Percentiles rank a stretch among this genome's conserved stretches.
These are phyloP conservation scores for Verticillium dahliae DNA, from an alignment of 2,329 filamentous ascomycete genomes.

Conservation along the genomic window DNA sequence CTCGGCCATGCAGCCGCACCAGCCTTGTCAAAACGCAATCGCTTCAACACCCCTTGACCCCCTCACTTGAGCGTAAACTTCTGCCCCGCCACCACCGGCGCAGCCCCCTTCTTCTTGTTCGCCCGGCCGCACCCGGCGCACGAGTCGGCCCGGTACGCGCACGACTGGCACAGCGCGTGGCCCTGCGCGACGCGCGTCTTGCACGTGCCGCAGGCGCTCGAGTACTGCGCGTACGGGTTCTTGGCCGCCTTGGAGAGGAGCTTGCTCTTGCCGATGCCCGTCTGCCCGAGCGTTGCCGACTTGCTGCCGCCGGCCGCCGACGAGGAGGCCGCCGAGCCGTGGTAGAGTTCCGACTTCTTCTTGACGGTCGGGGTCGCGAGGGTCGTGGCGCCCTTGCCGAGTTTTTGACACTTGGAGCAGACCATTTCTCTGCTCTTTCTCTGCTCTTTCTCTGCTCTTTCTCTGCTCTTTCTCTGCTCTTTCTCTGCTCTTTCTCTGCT, in stretches of 20 bases:
- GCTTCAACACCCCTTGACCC: background rate
- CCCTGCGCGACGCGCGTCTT: constrained; percentile 59
- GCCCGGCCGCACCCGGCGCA: constrained; percentile 60
- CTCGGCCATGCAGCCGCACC: too few relatives aligned
- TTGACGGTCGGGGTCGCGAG: constrained; percentile 60
- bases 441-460: background rate
- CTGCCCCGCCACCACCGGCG: constrained; percentile 50
- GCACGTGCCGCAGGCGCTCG: constrained; percentile 53
- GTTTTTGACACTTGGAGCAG: constrained; percentile 58
- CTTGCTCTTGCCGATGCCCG: constrained; percentile 59
- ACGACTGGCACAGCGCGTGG: constrained; percentile 53
- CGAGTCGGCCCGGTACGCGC: constrained; percentile 54
- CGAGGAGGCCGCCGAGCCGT: constrained; percentile 46
- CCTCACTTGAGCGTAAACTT: constrained; percentile 56
- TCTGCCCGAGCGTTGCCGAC: constrained; percentile 49
- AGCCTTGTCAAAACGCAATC: background rate
- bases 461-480: background rate
- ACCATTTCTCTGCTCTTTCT: constrained; percentile 38
- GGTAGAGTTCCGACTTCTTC: constrained; percentile 61
- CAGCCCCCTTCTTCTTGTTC: constrained; percentile 38
- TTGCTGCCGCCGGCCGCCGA: constrained; percentile 24
- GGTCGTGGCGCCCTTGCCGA: constrained; percentile 46
- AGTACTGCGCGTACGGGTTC: constrained; percentile 59
- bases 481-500: background rate
- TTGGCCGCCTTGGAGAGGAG: constrained; percentile 57